Evolutionary conservation across 2,329 filamentous ascomycete species (phyloP).

Genomic region (Trichoderma sp.): DNA sequence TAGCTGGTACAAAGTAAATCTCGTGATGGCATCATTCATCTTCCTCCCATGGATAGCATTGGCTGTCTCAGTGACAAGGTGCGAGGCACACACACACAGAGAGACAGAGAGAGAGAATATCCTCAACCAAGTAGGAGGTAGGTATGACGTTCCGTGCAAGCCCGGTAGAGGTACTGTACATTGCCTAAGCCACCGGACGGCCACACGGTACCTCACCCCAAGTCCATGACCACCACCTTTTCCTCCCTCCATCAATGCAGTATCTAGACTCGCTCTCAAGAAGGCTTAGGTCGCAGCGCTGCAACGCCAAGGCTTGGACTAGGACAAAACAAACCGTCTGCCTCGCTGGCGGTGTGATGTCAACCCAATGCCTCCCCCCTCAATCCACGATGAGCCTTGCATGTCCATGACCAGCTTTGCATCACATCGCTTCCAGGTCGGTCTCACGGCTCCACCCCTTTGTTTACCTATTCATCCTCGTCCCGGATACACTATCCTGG

Average conservation of each 20-base stretch:
- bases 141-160: not conserved
- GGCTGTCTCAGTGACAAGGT: not conserved
- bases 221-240: not conserved
- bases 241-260: not conserved
- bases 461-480: not conserved
- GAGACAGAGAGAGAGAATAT: not conserved
- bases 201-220: not conserved
- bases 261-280: not conserved
- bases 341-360: conserved; percentile 15
- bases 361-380: conserved; percentile 7
- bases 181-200: not conserved
- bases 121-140: not conserved
- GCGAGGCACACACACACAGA: not conserved
- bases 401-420: not conserved
- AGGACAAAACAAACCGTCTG: not conserved
- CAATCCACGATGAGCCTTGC: not conserved
- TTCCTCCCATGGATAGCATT: not conserved
- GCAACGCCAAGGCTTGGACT: conserved; percentile 5
- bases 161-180: not conserved
- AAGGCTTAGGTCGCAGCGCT: not conserved
- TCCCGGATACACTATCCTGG: not conserved
- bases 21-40: conserved; percentile 7
- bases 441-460: conserved; percentile 13
- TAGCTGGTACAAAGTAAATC: not conserved
- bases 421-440: conserved; percentile 10